Evolutionary conservation across 768 basidiomycete species (phyloP).

Genomic region (Amanita pseudoporphyria): DNA sequence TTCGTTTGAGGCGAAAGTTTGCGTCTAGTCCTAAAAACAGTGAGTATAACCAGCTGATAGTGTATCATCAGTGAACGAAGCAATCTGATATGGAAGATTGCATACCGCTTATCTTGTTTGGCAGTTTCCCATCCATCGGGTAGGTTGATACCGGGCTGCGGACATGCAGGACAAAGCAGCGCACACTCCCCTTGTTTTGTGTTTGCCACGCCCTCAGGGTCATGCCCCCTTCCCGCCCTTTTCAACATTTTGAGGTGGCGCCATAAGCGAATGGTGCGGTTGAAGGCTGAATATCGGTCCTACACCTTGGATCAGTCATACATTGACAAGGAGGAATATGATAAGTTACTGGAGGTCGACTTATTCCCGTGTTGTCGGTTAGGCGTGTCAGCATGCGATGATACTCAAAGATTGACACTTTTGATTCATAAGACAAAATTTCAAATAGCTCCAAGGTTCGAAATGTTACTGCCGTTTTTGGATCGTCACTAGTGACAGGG

Average conservation of each 20-base stretch:
- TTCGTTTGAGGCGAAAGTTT: conserved; percentile 14
- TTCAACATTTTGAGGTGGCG: not conserved
- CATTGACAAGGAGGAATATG: too few relatives aligned
- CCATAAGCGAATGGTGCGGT: not conserved
- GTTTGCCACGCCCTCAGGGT: not conserved
- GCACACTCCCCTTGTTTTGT: conserved; percentile 2
- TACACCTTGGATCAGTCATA: too few relatives aligned
- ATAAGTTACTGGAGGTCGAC: not conserved
- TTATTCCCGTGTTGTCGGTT: not conserved
- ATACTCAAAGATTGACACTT: conserved; percentile 11
- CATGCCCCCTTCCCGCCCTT: conserved; percentile 1
- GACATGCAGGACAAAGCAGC: conserved; percentile 6
- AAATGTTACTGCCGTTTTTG: too few relatives aligned
- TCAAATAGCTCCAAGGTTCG: too few relatives aligned
- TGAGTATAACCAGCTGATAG: conserved; percentile 9
- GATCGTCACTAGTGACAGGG: too few relatives aligned
- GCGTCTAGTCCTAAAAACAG: conserved; percentile 13
- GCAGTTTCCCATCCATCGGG: not conserved
- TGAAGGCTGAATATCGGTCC: not conserved
- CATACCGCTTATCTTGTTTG: not conserved
- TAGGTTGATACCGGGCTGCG: conserved; percentile 1
- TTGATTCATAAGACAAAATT: conserved; percentile 11
- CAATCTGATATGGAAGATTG: not conserved
- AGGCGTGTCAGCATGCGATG: conserved; percentile 4
- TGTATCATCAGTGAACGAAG: not conserved